A percentile compares a stretch with the other conserved stretches of the same genome.
Conservation (phyloP, 495 filamentous ascomycete species). For the Talaromyces trachyspermus region DNA sequence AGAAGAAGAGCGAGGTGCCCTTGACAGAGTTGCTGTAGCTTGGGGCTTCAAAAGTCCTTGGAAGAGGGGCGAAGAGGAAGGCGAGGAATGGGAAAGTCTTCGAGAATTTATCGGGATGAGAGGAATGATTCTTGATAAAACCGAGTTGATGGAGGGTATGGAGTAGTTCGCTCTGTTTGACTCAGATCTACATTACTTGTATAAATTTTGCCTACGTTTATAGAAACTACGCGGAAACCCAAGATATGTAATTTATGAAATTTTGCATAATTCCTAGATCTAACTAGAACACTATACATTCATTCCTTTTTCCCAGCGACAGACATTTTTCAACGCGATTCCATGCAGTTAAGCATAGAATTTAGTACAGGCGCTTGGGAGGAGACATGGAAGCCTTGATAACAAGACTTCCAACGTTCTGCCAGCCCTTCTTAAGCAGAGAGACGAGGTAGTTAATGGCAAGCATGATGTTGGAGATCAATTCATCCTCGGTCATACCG, state of each 20-base stretch:
- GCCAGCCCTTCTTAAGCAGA: conserved; percentile 99
- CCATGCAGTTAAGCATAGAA: conserved; percentile 17
- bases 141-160: conserved; percentile 88
- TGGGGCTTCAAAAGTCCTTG: conserved; percentile 85
- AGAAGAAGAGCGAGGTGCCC: conserved; percentile 85
- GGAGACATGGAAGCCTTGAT: conserved; percentile 99
- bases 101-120: conserved; percentile 70
- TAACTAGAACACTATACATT: neutral
- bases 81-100: conserved; percentile 78
- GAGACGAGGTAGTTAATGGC: conserved; percentile 99
- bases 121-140: conserved; percentile 83
- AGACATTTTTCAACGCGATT: neutral
- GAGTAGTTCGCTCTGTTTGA: too few relatives aligned
- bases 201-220: neutral
- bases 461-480: conserved; percentile 94
- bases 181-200: too few relatives aligned
- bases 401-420: conserved; percentile 98
- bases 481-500: conserved; percentile 90
- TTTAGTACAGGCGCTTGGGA: conserved; percentile 92
- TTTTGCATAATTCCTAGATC: neutral
- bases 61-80: conserved; percentile 82
- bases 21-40: conserved; percentile 74
- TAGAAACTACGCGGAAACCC: neutral
- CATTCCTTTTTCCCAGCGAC: neutral
- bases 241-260: neutral